phyloP scores from a whole-genome alignment of 495 filamentous ascomycete genomes.

The Aspergillus panamensis region DNA sequence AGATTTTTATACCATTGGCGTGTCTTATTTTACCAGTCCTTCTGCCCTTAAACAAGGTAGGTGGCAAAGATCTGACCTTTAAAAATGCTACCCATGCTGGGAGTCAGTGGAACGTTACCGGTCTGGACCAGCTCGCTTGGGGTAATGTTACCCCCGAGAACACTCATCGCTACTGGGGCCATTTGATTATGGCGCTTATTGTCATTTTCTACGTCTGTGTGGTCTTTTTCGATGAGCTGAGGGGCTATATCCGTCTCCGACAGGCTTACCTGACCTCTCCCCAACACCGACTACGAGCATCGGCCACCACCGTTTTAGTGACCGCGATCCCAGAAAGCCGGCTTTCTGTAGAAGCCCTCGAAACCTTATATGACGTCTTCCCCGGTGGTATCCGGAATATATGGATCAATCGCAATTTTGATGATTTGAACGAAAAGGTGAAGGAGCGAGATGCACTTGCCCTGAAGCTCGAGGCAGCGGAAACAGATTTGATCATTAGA shows the following conservation, averaged over 20 bases:
- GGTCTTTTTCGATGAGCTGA: slow-evolving; percentile 82
- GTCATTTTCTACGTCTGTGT: slow-evolving; percentile 81
- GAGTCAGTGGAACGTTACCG: slow-evolving; percentile 51
- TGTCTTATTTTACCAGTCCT: slow-evolving; percentile 79
- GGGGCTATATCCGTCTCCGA: slow-evolving; percentile 88
- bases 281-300: slow-evolving; percentile 90
- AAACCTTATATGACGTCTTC: slow-evolving; percentile 91
- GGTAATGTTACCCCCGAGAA: slow-evolving; percentile 76
- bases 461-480: slow-evolving; percentile 68
- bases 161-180: slow-evolving; percentile 80
- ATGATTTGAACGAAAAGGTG: slow-evolving; percentile 83
- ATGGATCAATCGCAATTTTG: slow-evolving; percentile 92
- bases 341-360: slow-evolving; percentile 75
- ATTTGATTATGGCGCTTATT: slow-evolving; percentile 75
- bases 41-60: slow-evolving; percentile 74
- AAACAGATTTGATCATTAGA: slow-evolving; percentile 75
- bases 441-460: slow-evolving; percentile 70
- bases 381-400: slow-evolving; percentile 94
- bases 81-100: slow-evolving; percentile 40
- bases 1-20: slow-evolving; percentile 84
- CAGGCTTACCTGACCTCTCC: slow-evolving; percentile 95
- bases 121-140: slow-evolving; percentile 81
- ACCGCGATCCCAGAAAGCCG: slow-evolving; percentile 85
- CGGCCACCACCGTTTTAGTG: slow-evolving; percentile 91
- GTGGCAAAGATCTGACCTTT: slow-evolving; percentile 59